Base-by-base conservation (phyloP, 2,329 filamentous ascomycete genomes). In the Phoma sp. region DNA sequence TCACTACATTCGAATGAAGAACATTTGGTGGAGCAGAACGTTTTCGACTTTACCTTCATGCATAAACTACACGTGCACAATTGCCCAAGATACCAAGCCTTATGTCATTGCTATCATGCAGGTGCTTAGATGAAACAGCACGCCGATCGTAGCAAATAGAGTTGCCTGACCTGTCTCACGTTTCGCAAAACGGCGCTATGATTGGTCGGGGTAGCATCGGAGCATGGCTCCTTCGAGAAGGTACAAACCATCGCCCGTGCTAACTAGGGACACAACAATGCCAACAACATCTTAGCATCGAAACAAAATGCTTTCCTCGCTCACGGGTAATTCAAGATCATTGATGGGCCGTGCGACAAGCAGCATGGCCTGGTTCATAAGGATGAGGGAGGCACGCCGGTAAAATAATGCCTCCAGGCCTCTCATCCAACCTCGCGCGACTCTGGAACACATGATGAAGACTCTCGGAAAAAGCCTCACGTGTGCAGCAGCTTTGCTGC, bases 91-190 rank as follows among this genome's bases (percentile, higher is more conserved):
- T 21, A 39, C 51, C 51, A 54, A 54, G 51, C 39, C 20, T 25
- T 40, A 36, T 49, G 21, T 45, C 34, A 43, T 23, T 54, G 23
- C 17, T 11, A 14, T 40, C 28, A 43, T 49, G 45, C 45, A 49
- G 32, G 45, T 45, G 39, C 39, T 36, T 40, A 32, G 9, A 40
- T 39, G 34, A 34, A 38, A 54, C 39, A 46, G 18, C n/a, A 26
- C 12, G 39, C 34, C 34, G 51, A 40, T 48, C 23, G 21, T 34
- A 11, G 53, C 53, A 34, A 56, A 56, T 49, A 42, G 34, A 29
- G 21, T 28, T 42, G 32, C 23, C 15, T 25, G 23, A 45, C 3
- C n/a, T n/a, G 56, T 65, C 56, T 63, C 62, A 66, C 62, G 62
- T 66, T 65, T 38, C 23, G 2, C 20, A 18, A n/a, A 20, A n/a